These are phyloP conservation scores for Leccinum incarnatum DNA, from an alignment of 768 basidiomycete genomes.

Conservation along the genomic window DNA sequence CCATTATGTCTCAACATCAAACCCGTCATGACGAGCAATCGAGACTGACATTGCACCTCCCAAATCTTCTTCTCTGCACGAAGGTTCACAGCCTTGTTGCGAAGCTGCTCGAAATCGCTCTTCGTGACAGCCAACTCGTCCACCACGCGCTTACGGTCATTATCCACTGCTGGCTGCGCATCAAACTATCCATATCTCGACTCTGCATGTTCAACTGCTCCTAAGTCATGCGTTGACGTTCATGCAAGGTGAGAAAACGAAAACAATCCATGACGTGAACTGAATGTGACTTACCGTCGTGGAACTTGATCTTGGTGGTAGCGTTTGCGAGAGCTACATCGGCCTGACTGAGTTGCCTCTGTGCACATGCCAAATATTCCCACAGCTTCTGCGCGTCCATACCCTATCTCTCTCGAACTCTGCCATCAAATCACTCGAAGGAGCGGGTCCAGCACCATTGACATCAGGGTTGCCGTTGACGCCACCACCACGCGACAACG, in stretches of 20 bases:
- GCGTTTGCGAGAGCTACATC: constrained; percentile 75
- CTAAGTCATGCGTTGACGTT: constrained; percentile 67
- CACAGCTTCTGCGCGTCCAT: constrained; percentile 69
- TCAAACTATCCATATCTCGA: constrained; percentile 63
- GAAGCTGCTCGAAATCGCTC: constrained; percentile 67
- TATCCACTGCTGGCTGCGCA: constrained; percentile 38
- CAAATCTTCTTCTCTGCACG: constrained; percentile 92
- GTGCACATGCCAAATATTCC: constrained; percentile 63
- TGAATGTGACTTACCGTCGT: constrained; percentile 54
- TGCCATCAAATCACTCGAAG: constrained; percentile 43
- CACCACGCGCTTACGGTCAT: constrained; percentile 66
- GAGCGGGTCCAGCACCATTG: constrained; percentile 22
- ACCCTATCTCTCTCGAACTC: constrained; percentile 75
- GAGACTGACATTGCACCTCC: constrained; percentile 56
- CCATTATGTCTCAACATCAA: constrained; percentile 31
- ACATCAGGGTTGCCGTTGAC: constrained; percentile 38
- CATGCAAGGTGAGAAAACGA: background rate
- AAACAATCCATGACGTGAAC: too few relatives aligned
- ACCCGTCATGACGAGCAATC: background rate
- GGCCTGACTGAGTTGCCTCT: constrained; percentile 65
- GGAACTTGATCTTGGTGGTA: constrained; percentile 75
- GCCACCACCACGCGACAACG: constrained; percentile 10
- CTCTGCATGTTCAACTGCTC: constrained; percentile 63
- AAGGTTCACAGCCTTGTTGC: constrained; percentile 83
- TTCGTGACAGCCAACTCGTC: constrained; percentile 64